Conservation (phyloP, 1,284 basidiomycete genomes). For the Tylopilus sp. region DNA sequence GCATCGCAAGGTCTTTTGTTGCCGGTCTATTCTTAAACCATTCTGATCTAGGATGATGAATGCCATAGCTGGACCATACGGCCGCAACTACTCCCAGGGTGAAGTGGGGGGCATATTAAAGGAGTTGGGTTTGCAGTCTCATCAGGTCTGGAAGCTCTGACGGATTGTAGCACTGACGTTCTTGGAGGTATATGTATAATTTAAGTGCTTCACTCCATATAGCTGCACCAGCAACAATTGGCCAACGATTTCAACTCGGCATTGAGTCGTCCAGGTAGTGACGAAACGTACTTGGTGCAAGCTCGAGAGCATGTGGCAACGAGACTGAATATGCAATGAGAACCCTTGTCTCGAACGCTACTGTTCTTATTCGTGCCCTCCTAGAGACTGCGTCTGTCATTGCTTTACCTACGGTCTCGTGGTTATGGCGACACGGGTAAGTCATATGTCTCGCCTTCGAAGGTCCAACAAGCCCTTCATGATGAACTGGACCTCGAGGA, state of each 20-base stretch:
- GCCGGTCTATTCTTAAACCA: constrained; percentile 2
- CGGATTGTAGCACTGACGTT: not conserved
- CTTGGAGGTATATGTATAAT: not conserved
- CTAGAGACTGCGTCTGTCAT: not conserved
- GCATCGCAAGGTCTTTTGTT: constrained; percentile 29
- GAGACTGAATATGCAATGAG: not conserved
- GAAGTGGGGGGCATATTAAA: constrained; percentile 63
- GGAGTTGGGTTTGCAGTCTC: constrained; percentile 56
- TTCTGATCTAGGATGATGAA: constrained; percentile 58
- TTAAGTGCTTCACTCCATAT: not conserved
- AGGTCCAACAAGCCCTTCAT: constrained; percentile 78
- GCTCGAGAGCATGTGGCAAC: not conserved
- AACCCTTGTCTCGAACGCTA: not conserved
- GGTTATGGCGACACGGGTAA: not conserved
- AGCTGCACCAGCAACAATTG: not conserved
- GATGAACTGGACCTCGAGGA: constrained; percentile 70
- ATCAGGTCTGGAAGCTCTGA: constrained; percentile 71
- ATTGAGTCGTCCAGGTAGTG: not conserved
- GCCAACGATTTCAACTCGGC: not conserved
- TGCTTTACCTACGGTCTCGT: not conserved
- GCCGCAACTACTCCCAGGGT: constrained; percentile 73
- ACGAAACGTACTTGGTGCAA: not conserved
- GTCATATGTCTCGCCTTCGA: constrained; percentile 44
- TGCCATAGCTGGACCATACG: constrained; percentile 72
- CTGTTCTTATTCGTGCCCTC: not conserved